Evolutionary conservation across 1,284 basidiomycete species (phyloP), one percentile per base, ranked within the genome.

Genomic region (Serendipita sp.): DNA sequence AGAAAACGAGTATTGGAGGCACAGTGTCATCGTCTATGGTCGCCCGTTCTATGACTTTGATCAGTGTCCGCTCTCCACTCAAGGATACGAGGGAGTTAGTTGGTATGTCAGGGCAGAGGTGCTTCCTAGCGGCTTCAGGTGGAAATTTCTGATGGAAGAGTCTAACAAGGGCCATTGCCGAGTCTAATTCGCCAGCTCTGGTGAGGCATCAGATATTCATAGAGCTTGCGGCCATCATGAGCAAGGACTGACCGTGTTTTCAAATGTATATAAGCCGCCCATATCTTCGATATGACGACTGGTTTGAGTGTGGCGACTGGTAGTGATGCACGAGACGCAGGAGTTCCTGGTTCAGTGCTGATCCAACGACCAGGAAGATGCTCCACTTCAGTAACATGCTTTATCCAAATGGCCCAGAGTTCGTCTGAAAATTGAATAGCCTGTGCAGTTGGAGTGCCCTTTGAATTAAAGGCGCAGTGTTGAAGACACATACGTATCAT

Each of bases 401-500:
- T 65, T 12, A 71, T 66, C 85, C 85, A 90, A 44, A 77, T 73
- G 6, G 66, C 66, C 84, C 86, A 89, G 3, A 85, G 64, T 44
- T 81, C 78, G 13, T 80, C 73, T 0, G 79, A 81, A 69, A 84
- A 83, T 60, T 68, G 67, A 43, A 77, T 66, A 2, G 79, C 82
- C 6, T 75, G 61, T 6, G 67, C 68, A 8, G 81, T 73, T 60
- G 87, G 84, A n/a, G 34, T 34, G 15, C 75, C 74, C 15, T 71
- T 71, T 26, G 72, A 74, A 2, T 80, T 71, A 30, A 72, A 70
- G 0, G 79, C 77, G 66, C 87, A 88, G 30, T 82, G 75, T 69
- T 91, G 86, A 30, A 94, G 74, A 85, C 81, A 62, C 84, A 81
- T 15, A 87, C 73, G 67, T 81, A 86, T 2, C 79, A 77, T 64